Base-by-base conservation (phyloP, 75 land plant species). In the Pinus tabuliformis region DNA sequence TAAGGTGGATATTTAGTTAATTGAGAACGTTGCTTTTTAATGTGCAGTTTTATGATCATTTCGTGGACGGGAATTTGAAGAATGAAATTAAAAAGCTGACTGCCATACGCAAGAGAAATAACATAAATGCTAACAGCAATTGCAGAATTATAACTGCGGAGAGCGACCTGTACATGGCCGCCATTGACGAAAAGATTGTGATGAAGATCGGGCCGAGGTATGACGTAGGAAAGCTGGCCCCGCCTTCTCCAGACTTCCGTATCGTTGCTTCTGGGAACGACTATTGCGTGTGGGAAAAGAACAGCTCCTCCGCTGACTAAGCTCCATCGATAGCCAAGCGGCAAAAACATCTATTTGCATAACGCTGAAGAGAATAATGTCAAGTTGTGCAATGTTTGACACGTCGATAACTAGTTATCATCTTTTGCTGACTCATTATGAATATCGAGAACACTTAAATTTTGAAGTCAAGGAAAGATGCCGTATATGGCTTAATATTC, bases 41-140 rank as follows among this genome's bases (percentile, higher is more conserved):
- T 75, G 24, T 75, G 78, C 86, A 85, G 86, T 85, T 85, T 49
- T 85, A 81, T 72, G 86, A 85, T 71, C 86, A 85, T 28, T 85
- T 70, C 77, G 78, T 59, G 63, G 83, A 81, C 63, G 70, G 86
- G 74, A 76, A 74, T 12, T 58, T 85, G 58, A 78, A 79, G 75
- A 76, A 63, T 6, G 81, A 64, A n/a, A 82, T 85, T 17, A 30
- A 60, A 28, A 49, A 16, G 0, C 60, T 85, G 60, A n/a, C 78
- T 3, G 37, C 20, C 13, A 56, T 83, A 28, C 36, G 85, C 11
- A 82, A 82, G 78, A 77, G 78, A 7, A 85, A 85, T 15, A 76
- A 76, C 64, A 79, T 85, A 28, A 78, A 71, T 63, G 87, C 78
- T 5, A 85, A 83, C 77, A 83, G 81, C 42, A 70, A 49, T 1